Evolutionary conservation across 257 asterid species (phyloP).

Genomic region (Gardenia jasminoides): DNA sequence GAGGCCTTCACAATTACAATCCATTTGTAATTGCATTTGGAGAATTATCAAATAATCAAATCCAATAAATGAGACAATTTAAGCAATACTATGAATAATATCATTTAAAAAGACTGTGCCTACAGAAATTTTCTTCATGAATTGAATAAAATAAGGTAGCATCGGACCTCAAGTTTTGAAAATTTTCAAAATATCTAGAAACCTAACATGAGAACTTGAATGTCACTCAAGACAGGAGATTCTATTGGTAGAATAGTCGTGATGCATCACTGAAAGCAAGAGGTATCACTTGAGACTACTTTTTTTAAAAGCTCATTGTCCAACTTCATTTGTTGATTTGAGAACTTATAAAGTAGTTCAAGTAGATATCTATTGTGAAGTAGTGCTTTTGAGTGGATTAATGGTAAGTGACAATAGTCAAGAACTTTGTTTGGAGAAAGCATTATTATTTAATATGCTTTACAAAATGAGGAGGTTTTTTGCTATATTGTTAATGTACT

Average conservation of each 20-base stretch:
- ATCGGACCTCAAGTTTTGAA: not conserved
- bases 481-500: not conserved
- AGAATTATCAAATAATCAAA: too few relatives aligned
- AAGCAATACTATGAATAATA: too few relatives aligned
- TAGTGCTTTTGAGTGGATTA: not conserved
- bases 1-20: too few relatives aligned
- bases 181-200: too few relatives aligned
- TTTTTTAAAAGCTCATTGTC: not conserved
- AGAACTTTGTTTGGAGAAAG: not conserved
- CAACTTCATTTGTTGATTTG: not conserved
- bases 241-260: not conserved
- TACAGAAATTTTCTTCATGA: too few relatives aligned
- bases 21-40: too few relatives aligned
- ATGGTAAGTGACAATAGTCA: not conserved
- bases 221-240: not conserved
- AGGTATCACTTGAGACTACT: not conserved
- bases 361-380: not conserved
- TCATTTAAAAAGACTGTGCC: not conserved
- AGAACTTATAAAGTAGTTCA: not conserved
- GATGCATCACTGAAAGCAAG: not conserved
- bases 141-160: not conserved
- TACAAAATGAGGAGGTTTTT: not conserved
- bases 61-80: too few relatives aligned
- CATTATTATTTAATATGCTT: not conserved
- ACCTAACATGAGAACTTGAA: not conserved